Evolutionary conservation across 805 yeast species (phyloP), one percentile per base, ranked within the genome.

Genomic region (Metschnikowia amazonensis): DNA sequence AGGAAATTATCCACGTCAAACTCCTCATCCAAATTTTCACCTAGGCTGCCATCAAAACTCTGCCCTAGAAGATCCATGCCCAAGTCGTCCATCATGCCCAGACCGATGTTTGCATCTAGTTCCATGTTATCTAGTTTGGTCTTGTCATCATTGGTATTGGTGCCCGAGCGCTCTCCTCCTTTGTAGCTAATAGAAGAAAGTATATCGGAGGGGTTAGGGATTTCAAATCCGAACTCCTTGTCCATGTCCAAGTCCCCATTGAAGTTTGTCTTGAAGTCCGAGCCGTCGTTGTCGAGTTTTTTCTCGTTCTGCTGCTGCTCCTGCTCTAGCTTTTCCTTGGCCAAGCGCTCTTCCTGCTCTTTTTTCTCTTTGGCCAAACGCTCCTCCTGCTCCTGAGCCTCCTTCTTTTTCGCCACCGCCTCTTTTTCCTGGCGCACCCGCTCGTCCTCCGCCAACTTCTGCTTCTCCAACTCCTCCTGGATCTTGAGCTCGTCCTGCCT

Each of bases 1-100:
- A 71, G 62, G 47, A 71, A 71, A 51, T 62, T 68, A 42, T 71
- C 76, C 30, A 71, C 76, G 48, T 71, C 75, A 53, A 71, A 71
- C 43, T 70, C 75, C 45, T 69, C 75, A 28, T 67, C 72, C 17
- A 48, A 53, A n/a, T 50, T 52, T 13, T 50, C 48, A 14, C 53
- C 57, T 11, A 46, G 55, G 11, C 55, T 60, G 18, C 52, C 55
- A 25, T 66, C 70, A 24, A 51, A 58, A 6, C 64, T 68, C 41
- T 60, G 65, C 40, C 67, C 72, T 29, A 70, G 54, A 43, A 71
- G 52, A 44, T 65, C 63, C 73, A 69, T 69, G 47, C 70, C 68
- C 35, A 71, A 55, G 5, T 73, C 76, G 45, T 71, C 75, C 17
- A 71, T 53, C n/a, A 69, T 54, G 62, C 66, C 68, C 49, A 66